These are phyloP conservation scores for Debaryomyces maramus DNA, from an alignment of 805 yeast genomes.

Conservation along the genomic window DNA sequence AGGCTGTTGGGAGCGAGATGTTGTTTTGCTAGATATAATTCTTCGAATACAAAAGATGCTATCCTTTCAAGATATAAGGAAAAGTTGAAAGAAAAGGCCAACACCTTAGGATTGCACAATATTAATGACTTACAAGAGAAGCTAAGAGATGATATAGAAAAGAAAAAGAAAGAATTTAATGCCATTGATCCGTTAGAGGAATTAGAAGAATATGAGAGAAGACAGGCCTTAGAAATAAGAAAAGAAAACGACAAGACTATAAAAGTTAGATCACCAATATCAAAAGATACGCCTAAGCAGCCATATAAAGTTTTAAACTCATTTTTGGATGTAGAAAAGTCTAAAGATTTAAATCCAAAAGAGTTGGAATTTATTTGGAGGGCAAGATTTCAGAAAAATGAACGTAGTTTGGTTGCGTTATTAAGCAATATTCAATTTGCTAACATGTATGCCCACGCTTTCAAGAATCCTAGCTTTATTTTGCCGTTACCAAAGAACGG, in stretches of 20 bases:
- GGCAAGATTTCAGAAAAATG: constrained; percentile 70
- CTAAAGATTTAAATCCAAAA: constrained; percentile 51
- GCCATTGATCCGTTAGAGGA: constrained; percentile 70
- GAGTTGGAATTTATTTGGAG: constrained; percentile 87
- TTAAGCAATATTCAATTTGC: constrained; percentile 59
- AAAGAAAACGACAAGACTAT: constrained; percentile 24
- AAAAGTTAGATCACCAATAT: constrained; percentile 36
- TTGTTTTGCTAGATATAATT: not conserved
- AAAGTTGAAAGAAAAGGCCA: constrained; percentile 37
- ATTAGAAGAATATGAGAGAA: constrained; percentile 54
- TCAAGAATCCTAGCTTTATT: constrained; percentile 78
- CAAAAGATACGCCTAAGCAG: constrained; percentile 31
- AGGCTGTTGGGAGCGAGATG: not conserved
- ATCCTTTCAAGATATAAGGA: constrained; percentile 23
- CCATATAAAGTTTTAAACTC: constrained; percentile 75
- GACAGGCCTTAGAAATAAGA: constrained; percentile 30
- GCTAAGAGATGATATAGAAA: constrained; percentile 59
- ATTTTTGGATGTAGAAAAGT: constrained; percentile 68
- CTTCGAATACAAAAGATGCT: not conserved
- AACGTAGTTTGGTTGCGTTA: constrained; percentile 63
- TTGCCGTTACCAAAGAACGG: constrained; percentile 74
- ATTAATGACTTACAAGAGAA: constrained; percentile 63
- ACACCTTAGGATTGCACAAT: constrained; percentile 32
- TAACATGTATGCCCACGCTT: constrained; percentile 64
- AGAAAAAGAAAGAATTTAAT: constrained; percentile 54